Base-by-base conservation (phyloP, 768 basidiomycete species). In the Baorangia bicolor region DNA sequence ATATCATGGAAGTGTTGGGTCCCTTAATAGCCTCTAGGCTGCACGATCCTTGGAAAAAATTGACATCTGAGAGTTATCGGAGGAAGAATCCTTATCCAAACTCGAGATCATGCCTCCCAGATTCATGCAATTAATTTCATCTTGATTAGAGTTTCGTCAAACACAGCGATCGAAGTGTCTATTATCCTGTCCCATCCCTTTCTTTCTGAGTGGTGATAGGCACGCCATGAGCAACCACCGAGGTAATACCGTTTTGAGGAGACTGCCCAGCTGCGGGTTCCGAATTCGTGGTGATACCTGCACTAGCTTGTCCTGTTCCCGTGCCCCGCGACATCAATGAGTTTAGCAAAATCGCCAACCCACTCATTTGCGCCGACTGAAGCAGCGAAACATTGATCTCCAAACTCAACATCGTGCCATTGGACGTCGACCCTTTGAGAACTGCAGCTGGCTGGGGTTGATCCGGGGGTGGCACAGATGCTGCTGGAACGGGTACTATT, bases 381-480 rank as follows among this genome's bases (percentile, higher is more conserved):
- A 93, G 75, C 20, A 86, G 70, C 16, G 85, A 84, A 28, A 91
- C 83, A 57, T 92, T 91, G 65, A 93, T 88, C 59, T 92, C 90
- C 51, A 93, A 73, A 65, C 80, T 87, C 55, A 91, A 70, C 77
- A 87, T 84, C 20, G 81, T 79, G 13, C 89, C 89, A 63, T 89
- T 85, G 8, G 83, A 80, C 3, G 84, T 83, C 1, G 87, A 85
- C 28, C 88, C 85, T 37, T 85, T 81, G 47, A 92, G 75, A 16
- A 92, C 81, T n/a, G 88, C 90, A n/a, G 86, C 79, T 1, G 89
- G 87, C 62, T 84, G 86, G 18, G 83, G 77, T 58, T 86, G 82
- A 23, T 78, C 82, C 41, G 81, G 73, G 14, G 78, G 63, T 23
- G 80, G 77, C 23, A 86, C 64, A 16, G 84, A 78, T 13, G 78